These are phyloP conservation scores for Sambucus nigra DNA, from an alignment of 129 eudicot species.

Conservation along the genomic window DNA sequence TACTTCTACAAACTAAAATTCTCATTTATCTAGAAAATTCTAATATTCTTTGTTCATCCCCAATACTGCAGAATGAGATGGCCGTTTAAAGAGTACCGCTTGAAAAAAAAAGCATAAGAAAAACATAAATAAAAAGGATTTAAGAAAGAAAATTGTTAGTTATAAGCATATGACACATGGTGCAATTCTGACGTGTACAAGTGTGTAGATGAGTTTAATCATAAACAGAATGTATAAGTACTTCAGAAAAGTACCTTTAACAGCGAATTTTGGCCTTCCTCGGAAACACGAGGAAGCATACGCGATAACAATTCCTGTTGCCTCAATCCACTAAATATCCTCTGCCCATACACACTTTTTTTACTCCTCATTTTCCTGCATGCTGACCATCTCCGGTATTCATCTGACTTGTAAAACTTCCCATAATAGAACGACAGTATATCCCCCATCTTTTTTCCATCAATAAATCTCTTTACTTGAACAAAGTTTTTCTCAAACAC, in stretches of 20 bases:
- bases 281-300: constrained; percentile 29
- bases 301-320: constrained; percentile 59
- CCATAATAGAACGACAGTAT: constrained; percentile 49
- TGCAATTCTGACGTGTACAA: too few relatives aligned
- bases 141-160: too few relatives aligned
- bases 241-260: constrained; percentile 40
- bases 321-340: constrained; percentile 55
- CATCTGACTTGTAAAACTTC: constrained; percentile 32
- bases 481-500: constrained; percentile 61
- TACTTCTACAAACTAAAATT: neutral
- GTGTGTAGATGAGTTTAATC: neutral
- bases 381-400: constrained; percentile 51
- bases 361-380: constrained; percentile 40
- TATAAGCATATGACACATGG: too few relatives aligned
- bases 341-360: constrained; percentile 39
- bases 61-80: too few relatives aligned
- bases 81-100: too few relatives aligned
- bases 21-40: too few relatives aligned
- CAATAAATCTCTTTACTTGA: constrained; percentile 38
- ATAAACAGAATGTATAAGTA: neutral
- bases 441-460: constrained; percentile 45
- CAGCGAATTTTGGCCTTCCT: constrained; percentile 34
- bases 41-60: too few relatives aligned
- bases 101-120: too few relatives aligned
- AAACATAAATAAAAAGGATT: too few relatives aligned